Base-by-base conservation (phyloP, 192 early-diverging fungal species). In the Kickxella alabastrina region DNA sequence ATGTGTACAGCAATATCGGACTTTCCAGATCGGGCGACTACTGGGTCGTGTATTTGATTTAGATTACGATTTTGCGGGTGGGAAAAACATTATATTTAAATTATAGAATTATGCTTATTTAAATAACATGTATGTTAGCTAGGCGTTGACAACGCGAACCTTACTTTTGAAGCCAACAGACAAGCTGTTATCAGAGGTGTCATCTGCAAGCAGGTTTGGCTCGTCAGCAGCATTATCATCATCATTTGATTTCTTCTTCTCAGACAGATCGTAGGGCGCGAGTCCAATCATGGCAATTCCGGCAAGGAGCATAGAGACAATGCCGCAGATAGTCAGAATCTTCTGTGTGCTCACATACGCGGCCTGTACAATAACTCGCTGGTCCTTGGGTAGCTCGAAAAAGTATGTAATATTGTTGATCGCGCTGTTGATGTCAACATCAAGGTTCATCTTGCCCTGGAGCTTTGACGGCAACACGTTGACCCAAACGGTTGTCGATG, bases 361-460 rank as follows among this genome's bases (percentile, higher is more conserved):
- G 24, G 62, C 52, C 46, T 75, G 63, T 12, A 75, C 59, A 44
- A 75, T 59, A 8, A 67, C 52, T 3, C 59, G 59, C 59, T 75
- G 71, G 52, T 62, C 71, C n/a, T 55, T 59, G 14, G 63, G 63
- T 36, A 75, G 51, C 52, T 59, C 63, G 23, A 63, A 59, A 40
- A 48, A 75, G 47, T 75, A 75, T 6, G 71, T 75, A 4, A 75
- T 36, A 44, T 75, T 75, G 56, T 75, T 75, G 47, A 75, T 67
- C 2, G 64, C 56, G 49, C 50, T 54, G 40, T 36, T 42, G 9
- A 53, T n/a, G 38, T 67, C 59, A n/a, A 75, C 58, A n/a, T 44
- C 48, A 2, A 51, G 26, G 10, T 52, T 34, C 48, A 75, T 27
- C 15, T 39, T 51, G 36, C 50, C 54, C 23, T 52, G 19, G 13